Evolutionary conservation across 768 basidiomycete species (phyloP), one percentile per base, ranked within the genome.

Genomic region (Imleria badia): DNA sequence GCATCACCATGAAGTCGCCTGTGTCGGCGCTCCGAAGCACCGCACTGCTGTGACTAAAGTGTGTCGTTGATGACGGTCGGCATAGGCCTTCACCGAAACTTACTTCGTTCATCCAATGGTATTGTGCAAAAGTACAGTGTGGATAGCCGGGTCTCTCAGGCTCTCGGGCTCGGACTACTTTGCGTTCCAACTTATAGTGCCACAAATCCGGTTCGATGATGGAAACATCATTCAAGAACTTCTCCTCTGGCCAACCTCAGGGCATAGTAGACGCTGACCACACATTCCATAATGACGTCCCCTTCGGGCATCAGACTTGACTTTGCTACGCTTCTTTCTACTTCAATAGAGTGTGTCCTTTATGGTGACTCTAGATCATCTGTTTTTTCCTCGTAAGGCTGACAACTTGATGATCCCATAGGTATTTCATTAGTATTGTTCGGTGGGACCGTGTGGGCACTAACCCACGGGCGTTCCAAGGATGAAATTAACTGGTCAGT

Each of bases 401-500:
- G 9, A 60, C 50, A n/a, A 47, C 26, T 29, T 22, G 11, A 17
- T 20, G 41, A 15, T 36, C 3, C 5, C 3, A 48, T 38, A 62
- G 61, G 61, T 42, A 60, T 66, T 48, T 65, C 64, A 29, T 42
- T 66, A 2, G 33, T 66, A 22, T 45, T 65, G 46, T 66, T 55
- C n/a, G 22, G 51, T 23, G 64, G 60, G 5, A 67, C 70, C 2
- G 11, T 72, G 15, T 70, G 64, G 59, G 58, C 63, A 22, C 53
- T 70, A 4, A 46, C 56, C 12, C 52, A 55, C 19, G 44, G 55
- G n/a, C 66, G 61, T 30, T 15, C 38, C 40, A 54, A 36, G 26
- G 20, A 52, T 8, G 57, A 60, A 31, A 51, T 68, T 17, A 64
- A 70, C 44, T 49, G 46, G 46, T 41, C 55, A 6, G 64, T 70